phyloP scores from a whole-genome alignment of 148 eudicot species.

The Drosera capensis region DNA sequence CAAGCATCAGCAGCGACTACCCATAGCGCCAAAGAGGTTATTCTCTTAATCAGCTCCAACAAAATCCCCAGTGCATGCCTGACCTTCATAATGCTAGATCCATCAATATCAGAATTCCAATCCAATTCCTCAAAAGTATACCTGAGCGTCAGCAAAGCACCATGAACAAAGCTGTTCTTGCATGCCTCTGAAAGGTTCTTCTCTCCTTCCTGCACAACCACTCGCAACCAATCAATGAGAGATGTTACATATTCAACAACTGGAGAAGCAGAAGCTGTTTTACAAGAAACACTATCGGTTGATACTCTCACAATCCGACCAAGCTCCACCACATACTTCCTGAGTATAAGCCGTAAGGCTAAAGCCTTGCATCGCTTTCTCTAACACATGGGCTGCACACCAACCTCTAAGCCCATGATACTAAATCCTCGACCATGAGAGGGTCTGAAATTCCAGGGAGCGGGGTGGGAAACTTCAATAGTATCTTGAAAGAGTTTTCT shows the following conservation, averaged over 20 bases:
- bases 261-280: constrained; percentile 22
- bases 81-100: constrained; percentile 43
- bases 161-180: constrained; percentile 88
- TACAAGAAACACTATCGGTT: constrained; percentile 22
- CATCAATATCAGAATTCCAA: constrained; percentile 48
- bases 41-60: constrained; percentile 60
- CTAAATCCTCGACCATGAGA: constrained; percentile 37
- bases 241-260: constrained; percentile 50
- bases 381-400: constrained; percentile 96
- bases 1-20: constrained; percentile 96
- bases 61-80: constrained; percentile 50
- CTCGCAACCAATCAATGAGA: constrained; percentile 69
- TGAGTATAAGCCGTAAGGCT: constrained; percentile 63
- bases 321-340: constrained; percentile 74
- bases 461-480: constrained; percentile 71
- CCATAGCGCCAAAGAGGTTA: constrained; percentile 85
- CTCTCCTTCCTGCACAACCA: constrained; percentile 64
- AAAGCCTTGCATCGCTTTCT: constrained; percentile 98
- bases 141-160: constrained; percentile 77
- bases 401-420: constrained; percentile 73
- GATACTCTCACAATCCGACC: constrained; percentile 62
- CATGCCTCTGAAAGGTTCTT: constrained; percentile 83
- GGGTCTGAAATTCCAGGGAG: constrained; percentile 68
- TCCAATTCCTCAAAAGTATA: constrained; percentile 94
- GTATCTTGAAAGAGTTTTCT: constrained; percentile 67